Evolutionary conservation across 2,329 filamentous ascomycete species (phyloP), one percentile per base, ranked within the genome.

Genomic region (Metarhizium brunneum): DNA sequence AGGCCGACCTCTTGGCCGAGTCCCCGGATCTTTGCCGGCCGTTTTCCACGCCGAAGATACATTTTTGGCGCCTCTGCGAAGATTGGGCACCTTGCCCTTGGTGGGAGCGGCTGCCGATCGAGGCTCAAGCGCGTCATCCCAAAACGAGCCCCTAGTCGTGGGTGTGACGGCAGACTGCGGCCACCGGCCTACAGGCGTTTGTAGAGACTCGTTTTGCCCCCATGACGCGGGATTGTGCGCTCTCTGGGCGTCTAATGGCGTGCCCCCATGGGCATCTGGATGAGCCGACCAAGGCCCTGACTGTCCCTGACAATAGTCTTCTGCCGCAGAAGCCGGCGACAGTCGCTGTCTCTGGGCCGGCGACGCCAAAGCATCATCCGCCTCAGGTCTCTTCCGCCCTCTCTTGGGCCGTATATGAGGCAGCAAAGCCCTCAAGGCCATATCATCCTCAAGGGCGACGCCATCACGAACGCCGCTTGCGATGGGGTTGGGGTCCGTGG

Each of bases 31-130:
- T 43, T 78, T 76, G 16, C 81, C 81, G 57, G 80, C 82, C 59
- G 83, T 83, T 55, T 87, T 84, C 92, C 92, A 96, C 1, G 92
- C 92, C 10, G 91, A 96, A 1, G 91, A 96, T 0, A 96, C 90
- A 6, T 89, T 90, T 65, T 83, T 83, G 0, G 90, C 88, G 0
- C 91, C 91, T 67, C 95, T 88, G 4, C 89, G 82, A 55, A 68
- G 69, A 11, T 60, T 56, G 3, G 64, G 53, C 18, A 76, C 69
- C 57, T 80, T 77, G 2, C 72, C 70, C 59, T 78, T 85, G 53
- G 80, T 83, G 1, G 86, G 84, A 4, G 86, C 88, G n/a, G 88
- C 76, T 3, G 88, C 88, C 1, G 90, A 91, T 51, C 79, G 84
- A 10, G 88, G 87, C 59, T 90, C 86, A 50, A 67, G 57, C 3